These are phyloP conservation scores for Kodamaea sp. DNA, from an alignment of 1,139 yeast genomes.

Conservation along the genomic window DNA sequence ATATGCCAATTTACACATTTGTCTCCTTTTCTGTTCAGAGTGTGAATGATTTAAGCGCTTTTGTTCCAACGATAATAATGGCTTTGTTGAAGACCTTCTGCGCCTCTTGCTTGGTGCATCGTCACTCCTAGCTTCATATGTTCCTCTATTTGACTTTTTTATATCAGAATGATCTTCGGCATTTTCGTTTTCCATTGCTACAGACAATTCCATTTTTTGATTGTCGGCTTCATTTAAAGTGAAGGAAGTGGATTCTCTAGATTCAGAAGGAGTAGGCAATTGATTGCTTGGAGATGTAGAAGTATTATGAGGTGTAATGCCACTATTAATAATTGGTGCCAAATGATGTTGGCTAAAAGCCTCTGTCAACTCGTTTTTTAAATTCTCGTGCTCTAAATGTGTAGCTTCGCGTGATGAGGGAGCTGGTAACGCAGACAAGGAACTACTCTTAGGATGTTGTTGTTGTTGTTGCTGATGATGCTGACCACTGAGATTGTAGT, in stretches of 20 bases:
- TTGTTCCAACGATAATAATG: conserved; percentile 58
- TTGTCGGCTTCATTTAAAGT: conserved; percentile 4
- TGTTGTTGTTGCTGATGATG: conserved; percentile 7
- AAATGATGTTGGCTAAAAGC: conserved; percentile 36
- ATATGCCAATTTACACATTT: conserved; percentile 62
- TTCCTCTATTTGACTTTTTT: conserved; percentile 21
- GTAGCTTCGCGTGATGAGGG: too few relatives aligned
- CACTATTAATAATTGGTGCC: conserved; percentile 7
- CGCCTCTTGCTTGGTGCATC: conserved; percentile 20
- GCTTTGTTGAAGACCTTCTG: conserved; percentile 38
- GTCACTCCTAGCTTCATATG: conserved; percentile 10
- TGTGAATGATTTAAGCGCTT: conserved; percentile 69
- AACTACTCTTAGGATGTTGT: conserved; percentile 9
- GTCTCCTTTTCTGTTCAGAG: conserved; percentile 74
- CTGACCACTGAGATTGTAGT: conserved; percentile 1
- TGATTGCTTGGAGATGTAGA: conserved; percentile 15
- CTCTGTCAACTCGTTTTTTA: conserved; percentile 32
- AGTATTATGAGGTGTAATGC: conserved; percentile 1
- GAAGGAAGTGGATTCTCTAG: conserved; percentile 22
- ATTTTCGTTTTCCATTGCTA: conserved; percentile 27
- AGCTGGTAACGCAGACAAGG: background rate
- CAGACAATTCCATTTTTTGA: conserved; percentile 4
- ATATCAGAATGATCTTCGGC: conserved; percentile 29
- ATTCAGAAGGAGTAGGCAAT: conserved; percentile 32
- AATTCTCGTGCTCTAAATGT: conserved; percentile 16